Evolutionary conservation across 345 rosid genomes (phyloP), one percentile per base, ranked within the genome.

Genomic region (Eucalyptus victrix): DNA sequence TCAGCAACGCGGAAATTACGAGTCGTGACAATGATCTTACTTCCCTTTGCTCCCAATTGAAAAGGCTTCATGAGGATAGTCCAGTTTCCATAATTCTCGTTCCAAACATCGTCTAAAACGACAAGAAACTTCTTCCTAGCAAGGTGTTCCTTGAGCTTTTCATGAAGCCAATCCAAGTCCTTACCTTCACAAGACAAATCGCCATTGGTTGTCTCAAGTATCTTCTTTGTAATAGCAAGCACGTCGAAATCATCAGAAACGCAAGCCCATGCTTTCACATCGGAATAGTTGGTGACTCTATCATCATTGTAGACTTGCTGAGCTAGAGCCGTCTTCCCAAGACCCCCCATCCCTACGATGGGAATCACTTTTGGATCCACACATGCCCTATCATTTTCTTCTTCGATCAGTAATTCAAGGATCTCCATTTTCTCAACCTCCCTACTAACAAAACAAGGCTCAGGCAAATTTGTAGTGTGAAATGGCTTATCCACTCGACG

Each of bases 391-490:
- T 26, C 8, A 6, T 53, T 0, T 3, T 60, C 7, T 60, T 60
- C 67, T 60, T 12, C 2, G 1, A 0, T 60, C 2, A 60, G 2
- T 0, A 60, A 60, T 28, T 53, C 9, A 2, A 53, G 8, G 56
- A 53, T 53, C 24, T 53, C 4, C 23, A 3, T 53, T 53, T 53
- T 53, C 0, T 53, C 56, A 3, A 19, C 56, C 56, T 53, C 24
- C 24, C 56, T 53, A 0, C 56, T 53, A 53, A 53, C 23, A 19
- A 53, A 53, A 53, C 1, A 53, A 18, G 9, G 24, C 56, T 53
- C 56, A 1, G 56, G 56, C 56, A 53, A 53, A 53, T 0, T 53
- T 1, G 56, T 7, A 53, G 56, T 53, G 56, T 8, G 9, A 53
- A 3, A 24, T 1, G 56, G 23, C 24, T 7, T 53, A 53, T 6